A percentile compares a stretch with the other conserved stretches of the same genome.
phyloP scores from a whole-genome alignment of 75 land plant genomes.

The Sequoia sempervirens region DNA sequence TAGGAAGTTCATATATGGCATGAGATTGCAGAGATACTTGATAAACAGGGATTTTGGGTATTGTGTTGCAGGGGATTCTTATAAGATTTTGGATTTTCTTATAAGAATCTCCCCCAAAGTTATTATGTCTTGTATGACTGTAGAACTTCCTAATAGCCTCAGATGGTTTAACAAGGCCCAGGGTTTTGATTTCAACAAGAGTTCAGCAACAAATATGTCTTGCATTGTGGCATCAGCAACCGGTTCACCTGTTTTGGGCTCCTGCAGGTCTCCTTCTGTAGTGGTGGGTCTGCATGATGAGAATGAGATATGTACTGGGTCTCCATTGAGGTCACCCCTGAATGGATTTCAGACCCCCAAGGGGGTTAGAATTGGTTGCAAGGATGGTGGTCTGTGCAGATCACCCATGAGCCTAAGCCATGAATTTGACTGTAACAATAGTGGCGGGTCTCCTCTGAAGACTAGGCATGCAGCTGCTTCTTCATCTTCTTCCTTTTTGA shows the following conservation, averaged over 20 bases:
- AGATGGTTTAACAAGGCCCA: neutral
- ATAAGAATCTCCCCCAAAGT: neutral
- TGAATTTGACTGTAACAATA: neutral
- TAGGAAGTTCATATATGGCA: neutral
- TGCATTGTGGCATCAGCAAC: neutral
- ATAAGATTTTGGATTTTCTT: neutral
- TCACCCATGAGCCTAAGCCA: neutral
- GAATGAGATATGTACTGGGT: neutral
- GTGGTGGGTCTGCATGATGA: neutral
- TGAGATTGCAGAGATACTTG: neutral
- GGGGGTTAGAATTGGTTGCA: neutral
- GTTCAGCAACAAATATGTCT: neutral
- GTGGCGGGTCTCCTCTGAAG: neutral
- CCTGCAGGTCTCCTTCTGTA: neutral
- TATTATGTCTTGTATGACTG: neutral
- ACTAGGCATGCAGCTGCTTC: neutral
- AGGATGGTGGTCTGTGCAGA: neutral
- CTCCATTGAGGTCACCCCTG: neutral
- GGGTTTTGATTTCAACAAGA: neutral
- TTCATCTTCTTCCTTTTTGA: neutral
- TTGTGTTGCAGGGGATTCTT: neutral
- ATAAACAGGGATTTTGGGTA: neutral
- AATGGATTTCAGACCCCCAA: neutral
- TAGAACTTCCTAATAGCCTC: neutral
- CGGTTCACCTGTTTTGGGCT: neutral